These are phyloP conservation scores for Xanthoparmelia taractica DNA, from an alignment of 495 filamentous ascomycete genomes.

Conservation along the genomic window DNA sequence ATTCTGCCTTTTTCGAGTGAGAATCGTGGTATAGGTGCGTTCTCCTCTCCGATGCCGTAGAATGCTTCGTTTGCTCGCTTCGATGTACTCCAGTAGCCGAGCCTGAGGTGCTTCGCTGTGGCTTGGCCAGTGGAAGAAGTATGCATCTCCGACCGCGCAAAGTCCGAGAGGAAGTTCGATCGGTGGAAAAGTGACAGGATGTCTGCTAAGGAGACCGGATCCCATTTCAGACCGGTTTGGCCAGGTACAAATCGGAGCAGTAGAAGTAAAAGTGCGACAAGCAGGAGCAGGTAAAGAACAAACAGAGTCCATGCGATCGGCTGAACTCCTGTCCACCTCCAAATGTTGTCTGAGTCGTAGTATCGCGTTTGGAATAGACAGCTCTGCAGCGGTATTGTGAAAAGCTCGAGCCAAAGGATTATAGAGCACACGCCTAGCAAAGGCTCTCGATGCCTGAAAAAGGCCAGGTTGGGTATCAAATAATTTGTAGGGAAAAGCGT, in stretches of 20 bases:
- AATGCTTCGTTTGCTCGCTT: constrained; percentile 50
- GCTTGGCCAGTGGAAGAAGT: constrained; percentile 40
- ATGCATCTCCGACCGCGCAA: constrained; percentile 51
- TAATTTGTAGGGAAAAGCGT: constrained; percentile 45
- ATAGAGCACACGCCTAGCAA: constrained; percentile 48
- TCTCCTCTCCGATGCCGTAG: constrained; percentile 58
- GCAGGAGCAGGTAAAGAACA: constrained; percentile 59
- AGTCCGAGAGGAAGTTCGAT: constrained; percentile 68
- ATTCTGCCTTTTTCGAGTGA: constrained; percentile 44
- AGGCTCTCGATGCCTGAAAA: constrained; percentile 49
- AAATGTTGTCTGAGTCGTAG: constrained; percentile 40
- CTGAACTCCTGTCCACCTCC: constrained; percentile 72
- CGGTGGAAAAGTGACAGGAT: constrained; percentile 65
- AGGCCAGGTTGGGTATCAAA: constrained; percentile 50
- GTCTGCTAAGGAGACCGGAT: constrained; percentile 72
- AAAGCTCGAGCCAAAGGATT: constrained; percentile 55
- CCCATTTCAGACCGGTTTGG: constrained; percentile 75
- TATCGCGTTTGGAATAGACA: constrained; percentile 54
- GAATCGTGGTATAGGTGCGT: constrained; percentile 47
- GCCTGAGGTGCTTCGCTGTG: constrained; percentile 48
- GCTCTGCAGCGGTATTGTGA: constrained; percentile 57
- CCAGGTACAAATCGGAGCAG: constrained; percentile 39
- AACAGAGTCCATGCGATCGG: constrained; percentile 72
- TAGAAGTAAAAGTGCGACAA: constrained; percentile 49
- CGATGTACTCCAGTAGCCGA: constrained; percentile 75